phyloP scores from a whole-genome alignment of 768 basidiomycete species.

The Tricholoma saponaceum region DNA sequence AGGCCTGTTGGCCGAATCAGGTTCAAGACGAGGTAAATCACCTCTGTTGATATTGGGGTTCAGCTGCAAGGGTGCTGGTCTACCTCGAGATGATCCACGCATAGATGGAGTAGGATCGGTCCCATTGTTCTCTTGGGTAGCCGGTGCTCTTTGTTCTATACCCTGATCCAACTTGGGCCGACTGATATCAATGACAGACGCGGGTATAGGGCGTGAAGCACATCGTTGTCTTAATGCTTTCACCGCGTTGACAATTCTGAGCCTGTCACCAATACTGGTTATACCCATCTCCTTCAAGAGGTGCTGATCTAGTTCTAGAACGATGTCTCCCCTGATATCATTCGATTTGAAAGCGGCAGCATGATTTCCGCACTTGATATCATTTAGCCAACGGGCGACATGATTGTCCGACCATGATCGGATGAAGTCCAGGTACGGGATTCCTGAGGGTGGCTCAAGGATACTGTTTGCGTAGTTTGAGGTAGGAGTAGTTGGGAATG shows the following conservation, averaged over 20 bases:
- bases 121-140: conserved; percentile 8
- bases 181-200: conserved; percentile 12
- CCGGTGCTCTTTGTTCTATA: background rate
- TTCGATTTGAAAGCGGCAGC: conserved; percentile 70
- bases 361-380: conserved; percentile 70
- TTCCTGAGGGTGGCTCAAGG: conserved; percentile 56
- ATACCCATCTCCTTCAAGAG: conserved; percentile 91
- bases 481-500: conserved; percentile 39
- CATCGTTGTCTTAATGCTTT: conserved; percentile 69
- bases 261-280: conserved; percentile 83
- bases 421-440: conserved; percentile 60
- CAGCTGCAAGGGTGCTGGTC: conserved; percentile 83
- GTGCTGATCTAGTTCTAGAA: conserved; percentile 86
- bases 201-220: conserved; percentile 19
- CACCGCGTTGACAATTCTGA: conserved; percentile 83
- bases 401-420: conserved; percentile 70
- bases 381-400: conserved; percentile 73
- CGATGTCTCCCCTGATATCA: conserved; percentile 89
- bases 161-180: conserved; percentile 9
- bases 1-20: conserved; percentile 49
- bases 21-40: conserved; percentile 71
- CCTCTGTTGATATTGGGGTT: conserved; percentile 45
- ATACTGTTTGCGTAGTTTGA: conserved; percentile 21
- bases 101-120: conserved; percentile 24
- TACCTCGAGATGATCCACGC: conserved; percentile 36